Conservation (phyloP, 495 filamentous ascomycete genomes). For the Annulohypoxylon stygium region DNA sequence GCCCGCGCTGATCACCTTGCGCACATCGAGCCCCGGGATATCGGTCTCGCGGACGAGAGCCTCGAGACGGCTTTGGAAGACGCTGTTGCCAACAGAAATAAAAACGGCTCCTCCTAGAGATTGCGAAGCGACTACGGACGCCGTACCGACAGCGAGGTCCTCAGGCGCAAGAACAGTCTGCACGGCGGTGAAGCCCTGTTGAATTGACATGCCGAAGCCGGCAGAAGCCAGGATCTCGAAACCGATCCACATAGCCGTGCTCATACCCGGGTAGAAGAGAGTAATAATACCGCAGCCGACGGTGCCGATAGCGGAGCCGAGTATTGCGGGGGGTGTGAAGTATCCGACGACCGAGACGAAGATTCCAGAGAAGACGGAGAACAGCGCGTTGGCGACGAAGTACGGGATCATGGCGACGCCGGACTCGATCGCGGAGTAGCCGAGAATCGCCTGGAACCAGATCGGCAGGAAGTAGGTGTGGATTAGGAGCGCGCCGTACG, state of each 20-base stretch:
- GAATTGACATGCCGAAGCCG: constrained; percentile 72
- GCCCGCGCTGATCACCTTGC: constrained; percentile 55
- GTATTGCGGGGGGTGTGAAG: constrained; percentile 75
- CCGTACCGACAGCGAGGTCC: constrained; percentile 68
- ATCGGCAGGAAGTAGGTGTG: constrained; percentile 77
- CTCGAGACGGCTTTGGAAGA: constrained; percentile 44
- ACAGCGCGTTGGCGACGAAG: constrained; percentile 70
- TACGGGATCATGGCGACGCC: constrained; percentile 78
- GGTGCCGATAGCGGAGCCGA: constrained; percentile 67
- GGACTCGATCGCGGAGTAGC: constrained; percentile 71
- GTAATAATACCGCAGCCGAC: constrained; percentile 75
- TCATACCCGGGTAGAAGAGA: constrained; percentile 60
- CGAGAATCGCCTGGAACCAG: constrained; percentile 86
- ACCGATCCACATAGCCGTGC: constrained; percentile 67
- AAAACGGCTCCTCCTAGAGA: constrained; percentile 72
- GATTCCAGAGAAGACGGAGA: constrained; percentile 67
- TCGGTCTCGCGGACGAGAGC: constrained; percentile 25
- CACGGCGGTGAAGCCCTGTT: constrained; percentile 66
- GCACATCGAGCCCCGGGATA: constrained; percentile 50
- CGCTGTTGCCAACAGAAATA: constrained; percentile 66
- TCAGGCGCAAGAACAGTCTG: constrained; percentile 64
- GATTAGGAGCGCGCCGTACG: constrained; percentile 71
- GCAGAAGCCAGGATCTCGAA: constrained; percentile 72
- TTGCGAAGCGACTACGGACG: constrained; percentile 70
- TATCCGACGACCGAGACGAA: constrained; percentile 67